Evolutionary conservation across 2,329 filamentous ascomycete species (phyloP), one percentile per base, ranked within the genome.

Genomic region (Sporothrix brunneoviolacea): DNA sequence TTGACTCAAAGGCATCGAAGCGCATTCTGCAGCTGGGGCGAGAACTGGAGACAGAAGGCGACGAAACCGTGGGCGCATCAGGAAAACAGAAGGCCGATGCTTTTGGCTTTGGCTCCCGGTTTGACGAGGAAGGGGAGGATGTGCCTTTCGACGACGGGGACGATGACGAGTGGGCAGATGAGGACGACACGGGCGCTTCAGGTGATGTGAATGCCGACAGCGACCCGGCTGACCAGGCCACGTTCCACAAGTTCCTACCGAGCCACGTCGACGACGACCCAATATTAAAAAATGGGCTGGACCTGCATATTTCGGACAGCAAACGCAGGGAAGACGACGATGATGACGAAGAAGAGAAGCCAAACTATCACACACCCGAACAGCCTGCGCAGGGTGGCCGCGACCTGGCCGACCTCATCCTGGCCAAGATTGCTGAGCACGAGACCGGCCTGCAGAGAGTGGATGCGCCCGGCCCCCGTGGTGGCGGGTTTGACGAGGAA

Each of bases 381-480:
- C 24, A 27, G 38, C 22, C 24, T 15, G 27, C 24, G 13, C 33
- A 48, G 36, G 78, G 51, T 4, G 44, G 54, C 13, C 88, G 86
- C 55, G 95, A 97, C 65, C 74, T 98, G 51, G 90, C 93, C 15
- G 91, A 95, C 62, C 72, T 98, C 56, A 98, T 98, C 57, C 71
- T 98, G 52, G 84, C 91, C 63, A 95, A 95, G 70, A 98, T 98
- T 63, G 89, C 90, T 4, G 85, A 87, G 53, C 88, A 94, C 61
- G 93, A 98, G 71, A 86, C 88, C 4, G 50, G 45, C 32, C 46
- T 41, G 19, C 13, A 8, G 15, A 60, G 30, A 19, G 35, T 22
- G 9, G 42, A 18, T 9, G 18, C 10, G 6, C 46, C 19, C 28
- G 28, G 35, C 24, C 46, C 33, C 9, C 27, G 4, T n/a, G 37